Evolutionary conservation across 495 filamentous ascomycete genomes (phyloP), one percentile per base, ranked within the genome.

Genomic region (Friedmanniomyces endolithicus): DNA sequence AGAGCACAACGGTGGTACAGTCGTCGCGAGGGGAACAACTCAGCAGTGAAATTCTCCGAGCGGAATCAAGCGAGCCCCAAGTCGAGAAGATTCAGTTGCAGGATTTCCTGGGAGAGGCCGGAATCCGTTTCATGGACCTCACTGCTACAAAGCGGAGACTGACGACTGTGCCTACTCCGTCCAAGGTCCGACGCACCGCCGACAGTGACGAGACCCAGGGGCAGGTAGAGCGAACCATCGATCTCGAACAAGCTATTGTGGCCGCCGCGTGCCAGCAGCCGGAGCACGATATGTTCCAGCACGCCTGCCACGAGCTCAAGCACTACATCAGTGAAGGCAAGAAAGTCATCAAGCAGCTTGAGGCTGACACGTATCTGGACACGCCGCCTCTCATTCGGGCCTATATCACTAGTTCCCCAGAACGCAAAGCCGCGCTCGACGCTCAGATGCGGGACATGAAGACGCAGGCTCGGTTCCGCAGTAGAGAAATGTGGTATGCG

Each of bases 391-490:
- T 98, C 12, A 95, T 98, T 71, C 79, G 79, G 40, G 94, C 96
- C 70, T 98, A 97, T 63, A 78, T 90, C 49, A 80, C 79, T 0
- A 90, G 90, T n/a, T 75, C 86, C 6, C 80, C 86, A n/a, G 85
- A 92, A 48, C 76, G 94, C 57, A 85, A 83, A 61, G 67, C 78
- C 1, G 75, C 92, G 46, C 90, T 98, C 84, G 90, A 98, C 69
- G 90, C 86, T 56, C 92, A 97, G 65, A 90, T 98, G 70, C 90
- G 90, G 66, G 94, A 95, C 57, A 83, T 94, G 63, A 96, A 95
- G 72, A 94, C 87, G 0, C 83, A 96, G 65, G 86, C 94, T 2
- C 74, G 94, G 39, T 74, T 94, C 6, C 76, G 87, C 12, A 95
- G 90, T 71, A 95, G 95, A 65, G 87, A 81, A 35, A 90, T 88